Evolutionary conservation across 768 basidiomycete species (phyloP).

Genomic region (Serpula lacrymans): DNA sequence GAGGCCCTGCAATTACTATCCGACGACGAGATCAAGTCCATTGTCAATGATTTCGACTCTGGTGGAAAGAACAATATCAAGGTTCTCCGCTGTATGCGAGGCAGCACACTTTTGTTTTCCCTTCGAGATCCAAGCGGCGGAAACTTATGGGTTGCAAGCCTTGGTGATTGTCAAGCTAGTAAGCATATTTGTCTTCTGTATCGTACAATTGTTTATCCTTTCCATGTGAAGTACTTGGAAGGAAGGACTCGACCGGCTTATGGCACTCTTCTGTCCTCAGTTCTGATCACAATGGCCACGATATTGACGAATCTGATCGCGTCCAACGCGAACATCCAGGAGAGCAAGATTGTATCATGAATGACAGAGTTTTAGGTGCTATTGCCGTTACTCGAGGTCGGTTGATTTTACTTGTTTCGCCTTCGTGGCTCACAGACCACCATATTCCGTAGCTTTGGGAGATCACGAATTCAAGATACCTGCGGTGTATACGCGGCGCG

Average conservation of each 20-base stretch:
- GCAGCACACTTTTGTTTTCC: slow-evolving; percentile 47
- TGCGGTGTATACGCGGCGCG: slow-evolving; percentile 39
- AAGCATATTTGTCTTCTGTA: slow-evolving; percentile 11
- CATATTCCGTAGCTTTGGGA: slow-evolving; percentile 56
- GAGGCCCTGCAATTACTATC: slow-evolving; percentile 28
- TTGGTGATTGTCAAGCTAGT: slow-evolving; percentile 58
- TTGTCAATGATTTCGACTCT: slow-evolving; percentile 36
- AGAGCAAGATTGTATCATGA: slow-evolving; percentile 36
- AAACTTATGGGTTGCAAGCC: slow-evolving; percentile 53
- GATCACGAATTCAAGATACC: slow-evolving; percentile 56
- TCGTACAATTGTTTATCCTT: slow-evolving; percentile 12
- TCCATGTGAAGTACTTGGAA: slow-evolving; percentile 40
- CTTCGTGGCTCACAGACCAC: no score
- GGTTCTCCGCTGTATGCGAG: slow-evolving; percentile 46
- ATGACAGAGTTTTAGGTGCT: slow-evolving; percentile 48
- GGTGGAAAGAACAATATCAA: slow-evolving; percentile 30
- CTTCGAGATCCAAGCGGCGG: slow-evolving; percentile 39
- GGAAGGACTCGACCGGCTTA: slow-evolving; percentile 23
- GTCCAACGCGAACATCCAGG: slow-evolving; percentile 48
- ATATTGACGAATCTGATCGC: slow-evolving; percentile 37
- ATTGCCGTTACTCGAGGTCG: slow-evolving; percentile 56
- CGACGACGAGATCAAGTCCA: slow-evolving; percentile 35
- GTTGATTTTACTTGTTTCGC: no score
- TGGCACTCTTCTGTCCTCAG: slow-evolving; percentile 43
- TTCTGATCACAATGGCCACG: slow-evolving; percentile 46